Conservation (phyloP, 345 rosid species). For the Anacardium occidentale region DNA sequence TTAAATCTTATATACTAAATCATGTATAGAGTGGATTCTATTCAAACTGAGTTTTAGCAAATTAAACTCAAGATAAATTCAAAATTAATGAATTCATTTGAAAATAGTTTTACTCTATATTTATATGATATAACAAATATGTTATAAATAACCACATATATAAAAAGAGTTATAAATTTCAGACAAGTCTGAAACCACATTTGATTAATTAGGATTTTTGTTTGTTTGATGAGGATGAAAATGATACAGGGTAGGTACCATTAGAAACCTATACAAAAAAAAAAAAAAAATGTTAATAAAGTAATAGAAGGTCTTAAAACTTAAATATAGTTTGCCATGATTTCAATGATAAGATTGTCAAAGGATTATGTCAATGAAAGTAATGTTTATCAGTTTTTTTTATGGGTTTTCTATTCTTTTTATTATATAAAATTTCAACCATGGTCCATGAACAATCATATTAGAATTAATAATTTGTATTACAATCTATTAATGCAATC, state of each 20-base stretch:
- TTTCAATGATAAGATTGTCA: not conserved
- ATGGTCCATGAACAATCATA: too few species aligned
- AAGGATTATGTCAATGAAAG: slow-evolving; percentile 17
- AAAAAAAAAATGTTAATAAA: not conserved
- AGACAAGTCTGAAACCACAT: not conserved
- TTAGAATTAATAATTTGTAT: too few species aligned
- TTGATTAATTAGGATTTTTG: not conserved
- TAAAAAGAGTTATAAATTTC: not conserved
- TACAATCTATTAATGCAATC: too few species aligned
- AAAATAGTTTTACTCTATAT: too few species aligned
- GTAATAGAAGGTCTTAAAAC: not conserved
- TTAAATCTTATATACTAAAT: too few species aligned
- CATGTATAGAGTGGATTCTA: too few species aligned
- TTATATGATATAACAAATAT: too few species aligned
- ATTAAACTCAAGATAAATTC: too few species aligned
- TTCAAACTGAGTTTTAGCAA: too few species aligned
- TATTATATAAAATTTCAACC: too few species aligned
- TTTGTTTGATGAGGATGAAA: not conserved
- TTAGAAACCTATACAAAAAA: not conserved
- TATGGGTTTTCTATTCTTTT: not conserved
- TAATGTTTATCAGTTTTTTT: slow-evolving; percentile 17
- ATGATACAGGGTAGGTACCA: slow-evolving; percentile 5
- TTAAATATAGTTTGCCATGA: not conserved
- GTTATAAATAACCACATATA: too few species aligned
- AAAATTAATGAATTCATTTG: too few species aligned